These are phyloP conservation scores for Coix lacrymajobi DNA, from an alignment of 176 grass and related monocot genomes.

Conservation along the genomic window DNA sequence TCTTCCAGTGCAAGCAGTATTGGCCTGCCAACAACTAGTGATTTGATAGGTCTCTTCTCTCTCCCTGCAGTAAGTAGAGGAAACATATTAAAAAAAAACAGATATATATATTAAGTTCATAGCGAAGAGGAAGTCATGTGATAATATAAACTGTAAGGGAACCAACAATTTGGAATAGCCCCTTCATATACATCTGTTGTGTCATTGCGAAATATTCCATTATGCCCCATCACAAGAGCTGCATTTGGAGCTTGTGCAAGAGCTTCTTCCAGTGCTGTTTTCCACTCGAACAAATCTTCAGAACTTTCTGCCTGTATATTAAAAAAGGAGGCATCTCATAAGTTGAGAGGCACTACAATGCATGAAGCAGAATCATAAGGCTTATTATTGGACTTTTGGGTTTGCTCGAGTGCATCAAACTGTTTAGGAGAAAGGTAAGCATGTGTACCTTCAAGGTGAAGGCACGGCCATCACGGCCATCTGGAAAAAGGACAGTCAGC, in stretches of 20 bases:
- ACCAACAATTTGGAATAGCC: slow-evolving; percentile 78
- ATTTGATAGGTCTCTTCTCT: slow-evolving; percentile 86
- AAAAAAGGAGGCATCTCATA: neutral
- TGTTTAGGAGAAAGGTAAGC: slow-evolving; percentile 17
- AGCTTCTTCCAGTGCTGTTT: slow-evolving; percentile 94
- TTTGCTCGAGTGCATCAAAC: slow-evolving; percentile 1
- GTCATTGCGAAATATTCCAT: slow-evolving; percentile 96
- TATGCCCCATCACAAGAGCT: slow-evolving; percentile 98
- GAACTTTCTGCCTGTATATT: slow-evolving; percentile 75
- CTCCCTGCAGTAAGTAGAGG: slow-evolving; percentile 60
- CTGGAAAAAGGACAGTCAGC: slow-evolving; percentile 96
- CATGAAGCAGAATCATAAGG: slow-evolving; percentile 31
- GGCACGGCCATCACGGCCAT: slow-evolving; percentile 92
- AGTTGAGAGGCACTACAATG: neutral
- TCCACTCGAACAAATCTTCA: slow-evolving; percentile 98
- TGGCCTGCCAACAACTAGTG: slow-evolving; percentile 87
- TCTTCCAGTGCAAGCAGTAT: slow-evolving; percentile 99
- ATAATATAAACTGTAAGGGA: slow-evolving; percentile 30
- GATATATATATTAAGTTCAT: neutral
- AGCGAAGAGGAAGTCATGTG: neutral
- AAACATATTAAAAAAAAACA: slow-evolving; percentile 13
- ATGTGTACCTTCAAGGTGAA: slow-evolving; percentile 93
- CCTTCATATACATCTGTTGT: slow-evolving; percentile 85
- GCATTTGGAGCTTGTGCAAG: slow-evolving; percentile 97
- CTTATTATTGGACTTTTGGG: slow-evolving; percentile 15